These are phyloP conservation scores for Tulasnella sp. DNA, from an alignment of 768 basidiomycete genomes.

Conservation along the genomic window DNA sequence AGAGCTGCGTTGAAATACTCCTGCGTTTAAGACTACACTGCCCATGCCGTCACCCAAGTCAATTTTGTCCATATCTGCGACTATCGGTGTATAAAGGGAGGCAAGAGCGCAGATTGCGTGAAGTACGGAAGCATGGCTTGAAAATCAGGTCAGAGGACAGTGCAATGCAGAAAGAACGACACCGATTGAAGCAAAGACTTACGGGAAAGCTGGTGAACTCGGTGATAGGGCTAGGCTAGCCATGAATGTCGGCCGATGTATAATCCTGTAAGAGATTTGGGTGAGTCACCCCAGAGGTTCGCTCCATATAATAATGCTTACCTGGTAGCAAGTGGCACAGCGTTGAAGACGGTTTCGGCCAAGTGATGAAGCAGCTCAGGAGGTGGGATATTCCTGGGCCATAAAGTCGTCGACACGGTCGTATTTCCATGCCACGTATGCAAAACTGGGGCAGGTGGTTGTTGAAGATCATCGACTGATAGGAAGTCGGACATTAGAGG, in stretches of 20 bases:
- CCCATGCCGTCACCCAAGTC: neutral
- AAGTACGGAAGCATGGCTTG: conserved; percentile 4
- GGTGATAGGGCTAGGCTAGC: neutral
- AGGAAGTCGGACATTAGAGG: no score
- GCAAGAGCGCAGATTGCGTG: conserved; percentile 16
- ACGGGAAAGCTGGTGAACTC: conserved; percentile 8
- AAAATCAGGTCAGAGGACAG: neutral
- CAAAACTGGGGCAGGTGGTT: no score
- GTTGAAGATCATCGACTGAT: no score
- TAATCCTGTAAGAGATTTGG: neutral
- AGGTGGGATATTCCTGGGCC: conserved; percentile 7
- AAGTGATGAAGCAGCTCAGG: conserved; percentile 6
- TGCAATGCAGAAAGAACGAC: no score
- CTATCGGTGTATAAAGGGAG: conserved; percentile 11
- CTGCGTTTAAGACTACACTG: neutral
- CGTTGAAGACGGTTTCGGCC: conserved; percentile 12
- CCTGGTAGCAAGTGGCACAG: conserved; percentile 6
- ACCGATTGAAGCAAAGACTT: neutral
- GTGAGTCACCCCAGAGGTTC: no score
- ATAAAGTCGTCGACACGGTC: no score
- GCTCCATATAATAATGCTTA: no score
- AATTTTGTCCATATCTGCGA: neutral
- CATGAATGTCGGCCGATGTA: conserved; percentile 15
- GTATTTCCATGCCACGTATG: no score
- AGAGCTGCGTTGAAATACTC: neutral